phyloP scores from a whole-genome alignment of 768 basidiomycete species.

The Tulasnella sp. region DNA sequence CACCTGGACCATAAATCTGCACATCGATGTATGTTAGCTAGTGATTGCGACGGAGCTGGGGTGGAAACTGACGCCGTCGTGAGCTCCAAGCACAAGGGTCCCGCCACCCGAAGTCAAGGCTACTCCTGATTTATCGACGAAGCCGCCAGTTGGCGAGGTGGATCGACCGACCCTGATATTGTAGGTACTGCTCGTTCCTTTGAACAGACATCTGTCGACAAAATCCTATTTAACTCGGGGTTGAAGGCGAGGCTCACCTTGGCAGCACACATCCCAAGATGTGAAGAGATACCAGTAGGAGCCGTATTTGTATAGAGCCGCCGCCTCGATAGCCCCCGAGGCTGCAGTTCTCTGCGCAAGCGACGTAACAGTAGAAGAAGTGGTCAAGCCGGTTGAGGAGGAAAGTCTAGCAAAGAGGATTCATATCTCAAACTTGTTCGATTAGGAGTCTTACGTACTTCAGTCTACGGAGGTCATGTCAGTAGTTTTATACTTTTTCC shows the following conservation, averaged over 20 bases:
- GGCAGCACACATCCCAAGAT: constrained; percentile 54
- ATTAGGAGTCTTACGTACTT: background rate
- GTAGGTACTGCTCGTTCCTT: constrained; percentile 46
- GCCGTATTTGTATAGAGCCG: constrained; percentile 44
- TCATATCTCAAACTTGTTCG: background rate
- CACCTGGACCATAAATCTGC: constrained; percentile 49
- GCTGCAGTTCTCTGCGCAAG: constrained; percentile 47
- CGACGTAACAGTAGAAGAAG: constrained; percentile 41
- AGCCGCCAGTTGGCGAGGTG: constrained; percentile 42
- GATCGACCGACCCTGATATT: constrained; percentile 58
- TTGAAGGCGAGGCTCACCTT: constrained; percentile 36
- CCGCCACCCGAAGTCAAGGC: constrained; percentile 49
- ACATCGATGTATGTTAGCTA: background rate
- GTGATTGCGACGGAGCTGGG: no score
- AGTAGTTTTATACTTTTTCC: background rate
- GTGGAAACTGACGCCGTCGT: background rate
- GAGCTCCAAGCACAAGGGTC: constrained; percentile 35
- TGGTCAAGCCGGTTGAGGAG: constrained; percentile 44
- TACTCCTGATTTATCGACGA: constrained; percentile 47
- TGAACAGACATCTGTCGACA: background rate
- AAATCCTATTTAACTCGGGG: background rate
- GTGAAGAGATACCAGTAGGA: constrained; percentile 54
- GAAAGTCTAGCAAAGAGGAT: constrained; percentile 34
- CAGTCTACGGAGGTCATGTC: background rate
- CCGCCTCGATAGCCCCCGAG: constrained; percentile 50